phyloP scores from a whole-genome alignment of 495 filamentous ascomycete species.

The Hyphodiscus hymeniophilus region DNA sequence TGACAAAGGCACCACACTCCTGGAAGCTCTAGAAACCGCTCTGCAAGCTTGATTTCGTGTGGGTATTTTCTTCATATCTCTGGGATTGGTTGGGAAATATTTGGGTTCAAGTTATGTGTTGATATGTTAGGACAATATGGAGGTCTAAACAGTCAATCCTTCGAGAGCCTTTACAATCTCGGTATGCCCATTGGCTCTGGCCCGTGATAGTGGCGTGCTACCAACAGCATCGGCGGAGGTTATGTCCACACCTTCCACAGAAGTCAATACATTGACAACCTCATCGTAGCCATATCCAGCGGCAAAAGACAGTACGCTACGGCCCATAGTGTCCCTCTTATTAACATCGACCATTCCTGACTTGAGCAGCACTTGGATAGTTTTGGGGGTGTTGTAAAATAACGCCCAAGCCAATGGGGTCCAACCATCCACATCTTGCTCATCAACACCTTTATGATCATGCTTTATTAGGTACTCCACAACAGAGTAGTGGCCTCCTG shows the following conservation, averaged over 20 bases:
- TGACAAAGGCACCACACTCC: no score
- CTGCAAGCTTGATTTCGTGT: no score
- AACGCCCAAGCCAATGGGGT: constrained; percentile 24
- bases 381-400: constrained; percentile 1
- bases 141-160: no score
- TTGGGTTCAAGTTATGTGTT: no score
- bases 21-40: no score
- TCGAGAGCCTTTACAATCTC: no score
- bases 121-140: no score
- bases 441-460: constrained; percentile 17
- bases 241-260: background rate
- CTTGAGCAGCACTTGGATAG: constrained; percentile 7
- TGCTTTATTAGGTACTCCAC: constrained; percentile 13
- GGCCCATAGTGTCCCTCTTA: constrained; percentile 7
- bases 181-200: no score
- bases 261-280: constrained; percentile 10
- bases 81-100: no score
- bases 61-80: no score
- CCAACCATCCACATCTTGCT: constrained; percentile 22
- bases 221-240: no score
- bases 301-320: constrained; percentile 14
- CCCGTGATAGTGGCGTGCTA: no score
- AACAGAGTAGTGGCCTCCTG: constrained; percentile 7
- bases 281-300: constrained; percentile 12
- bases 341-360: constrained; percentile 15